Percentiles rank a stretch among this genome's conserved stretches.
Evolutionary conservation across 2,329 filamentous ascomycete species (phyloP).

Genomic region (Fusarium tupiense): DNA sequence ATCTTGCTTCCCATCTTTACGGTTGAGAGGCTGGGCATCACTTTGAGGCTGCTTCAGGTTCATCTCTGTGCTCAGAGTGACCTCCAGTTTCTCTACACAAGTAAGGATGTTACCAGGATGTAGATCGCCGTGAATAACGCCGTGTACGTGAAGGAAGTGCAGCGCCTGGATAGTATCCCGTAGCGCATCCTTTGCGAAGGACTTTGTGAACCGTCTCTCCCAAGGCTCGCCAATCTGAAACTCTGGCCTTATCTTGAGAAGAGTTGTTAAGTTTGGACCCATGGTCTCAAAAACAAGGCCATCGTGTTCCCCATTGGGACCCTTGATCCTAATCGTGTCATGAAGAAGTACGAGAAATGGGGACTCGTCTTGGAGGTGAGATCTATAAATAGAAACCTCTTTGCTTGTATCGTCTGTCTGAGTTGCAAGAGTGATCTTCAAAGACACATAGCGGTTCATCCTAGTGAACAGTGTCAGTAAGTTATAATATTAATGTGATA

Average conservation of each 20-base stretch:
- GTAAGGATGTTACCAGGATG: not conserved
- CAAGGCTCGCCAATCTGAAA: not conserved
- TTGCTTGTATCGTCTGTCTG: not conserved
- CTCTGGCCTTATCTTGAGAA: not conserved
- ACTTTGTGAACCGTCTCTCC: not conserved
- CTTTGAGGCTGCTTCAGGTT: not conserved
- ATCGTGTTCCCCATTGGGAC: not conserved
- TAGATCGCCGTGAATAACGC: not conserved
- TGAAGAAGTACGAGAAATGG: not conserved
- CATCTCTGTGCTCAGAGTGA: not conserved
- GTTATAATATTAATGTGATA: accelerated
- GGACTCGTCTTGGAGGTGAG: not conserved
- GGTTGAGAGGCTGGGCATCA: not conserved
- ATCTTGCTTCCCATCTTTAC: not conserved
- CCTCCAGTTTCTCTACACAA: not conserved
- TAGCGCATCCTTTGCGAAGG: not conserved
- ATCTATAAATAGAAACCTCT: not conserved
- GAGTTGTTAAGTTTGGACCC: not conserved
- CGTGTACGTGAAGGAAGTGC: not conserved
- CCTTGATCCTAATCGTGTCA: not conserved
- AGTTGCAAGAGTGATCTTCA: not conserved
- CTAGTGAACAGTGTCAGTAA: not conserved
- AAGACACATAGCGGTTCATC: not conserved
- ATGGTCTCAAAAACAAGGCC: not conserved
- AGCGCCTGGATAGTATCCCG: not conserved